Percentiles rank a stretch among this genome's conserved stretches.
phyloP scores from a whole-genome alignment of 225 moss, liverwort and hornwort species.

The Marchantia polymorpha region DNA sequence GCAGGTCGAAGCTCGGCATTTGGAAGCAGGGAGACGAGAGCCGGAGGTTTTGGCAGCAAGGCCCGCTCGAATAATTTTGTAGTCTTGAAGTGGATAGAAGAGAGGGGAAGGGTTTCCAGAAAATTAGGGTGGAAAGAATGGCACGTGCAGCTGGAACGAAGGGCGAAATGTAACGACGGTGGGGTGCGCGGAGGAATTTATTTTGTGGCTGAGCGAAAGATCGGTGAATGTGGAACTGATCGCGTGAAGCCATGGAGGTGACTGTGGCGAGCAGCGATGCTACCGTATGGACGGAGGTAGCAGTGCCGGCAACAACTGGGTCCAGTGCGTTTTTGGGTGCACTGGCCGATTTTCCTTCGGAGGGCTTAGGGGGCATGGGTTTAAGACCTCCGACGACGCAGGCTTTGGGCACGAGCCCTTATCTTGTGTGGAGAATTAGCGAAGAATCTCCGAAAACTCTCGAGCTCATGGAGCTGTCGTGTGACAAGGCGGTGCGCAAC shows the following conservation, averaged over 20 bases:
- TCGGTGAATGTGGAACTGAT: conserved; percentile 26
- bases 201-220: not conserved
- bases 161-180: conserved; percentile 2
- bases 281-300: conserved; percentile 35
- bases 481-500: conserved; percentile 28
- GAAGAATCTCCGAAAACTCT: conserved; percentile 32
- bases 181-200: not conserved
- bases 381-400: conserved; percentile 24
- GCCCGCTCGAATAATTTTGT: too few species aligned
- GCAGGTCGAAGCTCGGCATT: not conserved
- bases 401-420: conserved; percentile 16
- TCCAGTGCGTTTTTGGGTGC: conserved; percentile 28
- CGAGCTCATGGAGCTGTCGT: conserved; percentile 41
- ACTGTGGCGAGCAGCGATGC: conserved; percentile 37
- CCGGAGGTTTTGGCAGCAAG: too few species aligned
- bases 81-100: too few species aligned
- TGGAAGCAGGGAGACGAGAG: not conserved
- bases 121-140: not conserved
- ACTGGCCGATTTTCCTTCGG: conserved; percentile 19
- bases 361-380: conserved; percentile 28
- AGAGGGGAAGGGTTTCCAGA: too few species aligned
- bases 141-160: not conserved
- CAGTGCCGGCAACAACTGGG: conserved; percentile 20
- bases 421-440: conserved; percentile 43
- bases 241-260: conserved; percentile 36